phyloP scores from a whole-genome alignment of 2,329 filamentous ascomycete genomes.

The Daldinia sp. region DNA sequence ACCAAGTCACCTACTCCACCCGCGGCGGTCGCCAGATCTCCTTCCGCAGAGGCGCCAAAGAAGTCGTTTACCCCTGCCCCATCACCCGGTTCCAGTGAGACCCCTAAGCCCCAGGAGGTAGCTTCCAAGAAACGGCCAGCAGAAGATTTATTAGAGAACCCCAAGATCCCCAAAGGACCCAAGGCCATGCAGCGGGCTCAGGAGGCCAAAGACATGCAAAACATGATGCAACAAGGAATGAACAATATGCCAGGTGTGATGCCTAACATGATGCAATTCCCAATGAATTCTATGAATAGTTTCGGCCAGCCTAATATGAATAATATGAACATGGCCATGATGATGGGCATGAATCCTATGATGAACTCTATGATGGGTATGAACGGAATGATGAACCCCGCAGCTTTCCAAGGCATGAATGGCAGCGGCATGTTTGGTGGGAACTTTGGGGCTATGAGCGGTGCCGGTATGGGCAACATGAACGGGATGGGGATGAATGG shows the following conservation, averaged over 20 bases:
- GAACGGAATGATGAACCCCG: constrained; percentile 50
- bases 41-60: constrained; percentile 37
- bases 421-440: constrained; percentile 50
- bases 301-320: constrained; percentile 52
- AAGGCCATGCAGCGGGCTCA: constrained; percentile 68
- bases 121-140: constrained; percentile 81
- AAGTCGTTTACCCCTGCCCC: constrained; percentile 40
- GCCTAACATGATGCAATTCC: constrained; percentile 55
- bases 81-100: constrained; percentile 36
- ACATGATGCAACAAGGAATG: constrained; percentile 60
- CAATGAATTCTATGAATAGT: constrained; percentile 50
- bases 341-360: constrained; percentile 52
- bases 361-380: constrained; percentile 53
- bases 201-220: constrained; percentile 57
- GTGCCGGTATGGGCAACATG: constrained; percentile 45
- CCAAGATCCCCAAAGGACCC: constrained; percentile 70
- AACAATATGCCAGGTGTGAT: constrained; percentile 53
- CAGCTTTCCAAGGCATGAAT: constrained; percentile 47
- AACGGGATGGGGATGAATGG: constrained; percentile 47
- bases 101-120: constrained; percentile 35
- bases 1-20: constrained; percentile 40
- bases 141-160: constrained; percentile 73
- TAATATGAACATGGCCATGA: constrained; percentile 49
- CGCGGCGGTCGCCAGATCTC: constrained; percentile 46
- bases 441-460: constrained; percentile 48